Base-by-base conservation (phyloP, 148 eudicot species). In the Rhododendron williamsianum region DNA sequence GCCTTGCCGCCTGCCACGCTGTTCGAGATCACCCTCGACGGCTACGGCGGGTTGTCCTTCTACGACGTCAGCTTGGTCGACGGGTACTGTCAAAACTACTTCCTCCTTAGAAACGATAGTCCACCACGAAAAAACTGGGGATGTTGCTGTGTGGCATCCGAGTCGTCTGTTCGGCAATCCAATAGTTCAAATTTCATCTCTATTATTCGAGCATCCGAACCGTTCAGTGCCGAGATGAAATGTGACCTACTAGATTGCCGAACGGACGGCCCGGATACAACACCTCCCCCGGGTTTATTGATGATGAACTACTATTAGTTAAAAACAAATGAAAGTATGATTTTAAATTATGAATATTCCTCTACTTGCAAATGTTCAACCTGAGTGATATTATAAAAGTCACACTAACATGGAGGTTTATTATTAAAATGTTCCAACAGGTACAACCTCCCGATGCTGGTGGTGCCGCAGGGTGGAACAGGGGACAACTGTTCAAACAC, bases 1-100 rank as follows among this genome's bases (percentile, higher is more conserved):
- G 94, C 96, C 0, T 49, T 86, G 11, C 93, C 98, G 0, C 98
- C 98, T 0, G 94, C 95, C 3, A 91, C 95, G 18, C 91, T 94
- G 1, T 94, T 94, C 0, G 98, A 94, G 82, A 92, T 94, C 88
- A 93, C 92, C 0, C 91, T 94, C 4, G 83, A 89, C 87, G 94
- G 93, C 4, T 80, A 49, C 41, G 88, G 84, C 30, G 94, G 94
- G 13, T 76, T 89, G 85, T 96, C 93, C 46, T 94, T 94, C 88
- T 94, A 82, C 67, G 98, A 94, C 58, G 95, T 94, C 27, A 94
- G 98, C 87, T 89, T 94, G 11, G 98, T 94, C 23, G 98, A 94
- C 85, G 98, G 98, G 35, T 94, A 94, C 33, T 25, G 33, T 25
- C 27, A 3, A 9, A 67, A n/a, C 72, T 65, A 63, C 69, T 19